Percentiles rank a stretch among this genome's conserved stretches.
phyloP scores from a whole-genome alignment of 1,284 basidiomycete genomes.

The Moesziomyces aphidis region DNA sequence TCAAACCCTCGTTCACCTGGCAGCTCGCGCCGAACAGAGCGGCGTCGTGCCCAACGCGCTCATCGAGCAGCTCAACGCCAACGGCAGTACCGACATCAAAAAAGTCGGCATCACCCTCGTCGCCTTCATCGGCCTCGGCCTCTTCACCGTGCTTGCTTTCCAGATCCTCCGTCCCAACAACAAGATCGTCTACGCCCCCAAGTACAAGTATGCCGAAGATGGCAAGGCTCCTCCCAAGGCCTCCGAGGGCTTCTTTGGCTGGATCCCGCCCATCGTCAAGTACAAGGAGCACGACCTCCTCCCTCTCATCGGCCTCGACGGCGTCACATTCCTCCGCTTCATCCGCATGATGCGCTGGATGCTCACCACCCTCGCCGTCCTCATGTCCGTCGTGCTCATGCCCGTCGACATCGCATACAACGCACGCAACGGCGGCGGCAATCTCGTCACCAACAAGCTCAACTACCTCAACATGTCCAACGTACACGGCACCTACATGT shows the following conservation, averaged over 20 bases:
- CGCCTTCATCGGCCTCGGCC: constrained; percentile 46
- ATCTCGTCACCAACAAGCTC: constrained; percentile 41
- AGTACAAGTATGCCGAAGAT: constrained; percentile 83
- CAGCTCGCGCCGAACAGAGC: constrained; percentile 13
- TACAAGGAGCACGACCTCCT: constrained; percentile 88
- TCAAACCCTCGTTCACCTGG: constrained; percentile 2
- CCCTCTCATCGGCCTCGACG: constrained; percentile 89
- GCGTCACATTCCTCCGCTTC: constrained; percentile 91
- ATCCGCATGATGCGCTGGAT: constrained; percentile 79
- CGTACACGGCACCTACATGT: constrained; percentile 59
- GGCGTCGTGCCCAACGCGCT: constrained; percentile 27
- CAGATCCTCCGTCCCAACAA: constrained; percentile 62
- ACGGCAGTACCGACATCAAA: constrained; percentile 34
- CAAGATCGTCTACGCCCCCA: constrained; percentile 85
- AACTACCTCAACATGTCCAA: constrained; percentile 59
- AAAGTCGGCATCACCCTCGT: constrained; percentile 52
- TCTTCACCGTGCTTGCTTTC: constrained; percentile 58
- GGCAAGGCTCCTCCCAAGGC: constrained; percentile 78
- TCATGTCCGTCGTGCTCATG: constrained; percentile 81
- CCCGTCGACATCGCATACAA: constrained; percentile 75
- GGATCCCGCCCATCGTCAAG: constrained; percentile 86
- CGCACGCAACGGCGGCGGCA: constrained; percentile 30
- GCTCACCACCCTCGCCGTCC: constrained; percentile 59
- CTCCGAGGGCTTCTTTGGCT: constrained; percentile 75
- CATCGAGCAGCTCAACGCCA: constrained; percentile 45